Evolutionary conservation across 257 asterid species (phyloP), one percentile per base, ranked within the genome.

Genomic region (Scutellaria barbata): DNA sequence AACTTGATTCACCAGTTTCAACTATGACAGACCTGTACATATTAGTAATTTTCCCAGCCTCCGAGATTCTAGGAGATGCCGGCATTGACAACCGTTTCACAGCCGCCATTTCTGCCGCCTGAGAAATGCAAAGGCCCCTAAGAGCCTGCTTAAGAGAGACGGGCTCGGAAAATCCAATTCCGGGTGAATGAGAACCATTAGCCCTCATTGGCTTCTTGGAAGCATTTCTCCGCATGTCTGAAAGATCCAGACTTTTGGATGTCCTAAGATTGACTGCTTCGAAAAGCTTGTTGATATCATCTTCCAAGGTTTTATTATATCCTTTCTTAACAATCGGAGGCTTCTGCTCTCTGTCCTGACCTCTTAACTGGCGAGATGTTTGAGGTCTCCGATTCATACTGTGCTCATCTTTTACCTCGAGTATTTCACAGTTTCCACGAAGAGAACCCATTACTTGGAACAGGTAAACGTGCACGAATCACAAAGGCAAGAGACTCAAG

Each of bases 41-140:
- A 40, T 62, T 82, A 72, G 85, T 54, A 22, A 78, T 51, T 73
- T 77, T 87, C 72, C 95, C 95, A 10, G 87, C 74, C 79, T 85
- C 96, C 1, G 85, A 85, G 42, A 84, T 25, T 71, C 95, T 72
- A 3, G 97, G 97, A 74, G 98, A 87, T 7, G 95, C 93, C 3
- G 95, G 77, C 86, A 83, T 64, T 11, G 94, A 84, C 30, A 79
- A 25, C n/a, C 98, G 80, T 77, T 87, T 93, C 81, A 81, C 57
- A 57, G 95, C 89, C 46, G 98, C 98, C 89, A 82, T 83, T 73
- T 93, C 98, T 1, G 96, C 95, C 8, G 97, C 98, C 82, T 93
- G 98, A 45, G 98, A 93, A 84, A 93, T 93, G 82, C 98, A 90
- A 71, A 87, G 77, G 41, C 98, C 97, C 71, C 98, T 87, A 25